Evolutionary conservation across 202 grass and related monocot genomes (phyloP).

Genomic region (Setaria viridis): DNA sequence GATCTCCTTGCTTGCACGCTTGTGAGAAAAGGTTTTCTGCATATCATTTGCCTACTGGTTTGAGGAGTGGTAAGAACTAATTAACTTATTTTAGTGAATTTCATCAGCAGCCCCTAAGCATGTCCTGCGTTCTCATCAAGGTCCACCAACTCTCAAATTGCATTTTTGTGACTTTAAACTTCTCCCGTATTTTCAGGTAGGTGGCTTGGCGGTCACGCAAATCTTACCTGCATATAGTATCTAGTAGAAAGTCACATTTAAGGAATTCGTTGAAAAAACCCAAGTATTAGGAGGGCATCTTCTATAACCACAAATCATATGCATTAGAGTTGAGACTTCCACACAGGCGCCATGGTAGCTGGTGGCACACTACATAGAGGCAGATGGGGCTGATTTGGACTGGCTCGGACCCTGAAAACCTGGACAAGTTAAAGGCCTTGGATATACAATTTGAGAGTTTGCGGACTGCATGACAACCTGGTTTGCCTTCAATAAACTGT

Average conservation of each 20-base stretch:
- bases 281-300: background rate
- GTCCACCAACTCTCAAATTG: background rate
- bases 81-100: background rate
- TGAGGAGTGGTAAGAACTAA: background rate
- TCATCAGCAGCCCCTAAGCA: background rate
- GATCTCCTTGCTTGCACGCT: background rate
- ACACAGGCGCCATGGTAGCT: background rate
- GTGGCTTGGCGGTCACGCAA: background rate
- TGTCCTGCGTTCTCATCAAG: background rate
- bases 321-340: background rate
- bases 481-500: background rate
- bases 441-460: background rate
- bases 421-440: background rate
- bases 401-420: background rate
- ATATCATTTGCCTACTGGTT: background rate
- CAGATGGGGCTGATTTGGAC: background rate
- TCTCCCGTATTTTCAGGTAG: background rate
- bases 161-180: background rate
- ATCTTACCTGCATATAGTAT: slow-evolving; percentile 5
- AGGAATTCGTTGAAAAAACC: background rate
- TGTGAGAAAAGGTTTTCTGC: background rate
- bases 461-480: background rate
- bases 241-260: background rate
- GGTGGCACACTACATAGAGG: background rate
- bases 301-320: background rate